phyloP scores from a whole-genome alignment of 129 eudicot species.

The Pittosporum tobira region DNA sequence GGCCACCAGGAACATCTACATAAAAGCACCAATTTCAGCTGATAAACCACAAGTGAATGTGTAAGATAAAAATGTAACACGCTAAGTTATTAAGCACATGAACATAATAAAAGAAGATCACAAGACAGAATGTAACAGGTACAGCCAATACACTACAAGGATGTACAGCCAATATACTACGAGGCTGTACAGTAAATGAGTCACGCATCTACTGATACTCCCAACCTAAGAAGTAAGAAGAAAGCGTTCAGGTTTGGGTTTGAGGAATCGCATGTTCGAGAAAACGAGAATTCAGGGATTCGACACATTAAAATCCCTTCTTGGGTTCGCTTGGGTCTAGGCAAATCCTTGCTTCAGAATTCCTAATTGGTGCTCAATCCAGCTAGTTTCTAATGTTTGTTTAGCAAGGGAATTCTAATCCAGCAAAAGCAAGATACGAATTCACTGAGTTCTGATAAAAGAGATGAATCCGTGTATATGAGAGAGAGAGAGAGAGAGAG shows the following conservation, averaged over 20 bases:
- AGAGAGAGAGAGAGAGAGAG: too few relatives aligned
- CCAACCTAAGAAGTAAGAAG: too few relatives aligned
- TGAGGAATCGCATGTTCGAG: too few relatives aligned
- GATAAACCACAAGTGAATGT: neutral
- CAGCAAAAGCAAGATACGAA: neutral
- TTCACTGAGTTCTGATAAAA: too few relatives aligned
- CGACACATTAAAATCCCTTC: too few relatives aligned
- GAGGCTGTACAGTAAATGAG: neutral
- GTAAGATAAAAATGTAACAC: neutral
- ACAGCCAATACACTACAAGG: neutral
- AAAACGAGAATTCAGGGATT: too few relatives aligned
- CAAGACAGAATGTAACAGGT: neutral
- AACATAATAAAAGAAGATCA: too few relatives aligned
- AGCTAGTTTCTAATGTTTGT: neutral
- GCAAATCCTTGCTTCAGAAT: too few relatives aligned
- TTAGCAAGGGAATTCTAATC: neutral
- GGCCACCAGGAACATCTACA: slow-evolving; percentile 59
- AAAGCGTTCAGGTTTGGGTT: too few relatives aligned
- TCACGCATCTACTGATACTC: neutral
- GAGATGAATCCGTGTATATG: neutral
- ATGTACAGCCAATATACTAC: neutral
- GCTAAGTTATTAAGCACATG: neutral
- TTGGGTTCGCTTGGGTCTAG: too few relatives aligned
- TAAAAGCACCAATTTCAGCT: slow-evolving; percentile 3
- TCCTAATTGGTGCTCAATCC: neutral